Percentiles rank a stretch among this genome's conserved stretches.
Evolutionary conservation across 2,329 filamentous ascomycete genomes (phyloP).

Genomic region (Penicillium sp.): DNA sequence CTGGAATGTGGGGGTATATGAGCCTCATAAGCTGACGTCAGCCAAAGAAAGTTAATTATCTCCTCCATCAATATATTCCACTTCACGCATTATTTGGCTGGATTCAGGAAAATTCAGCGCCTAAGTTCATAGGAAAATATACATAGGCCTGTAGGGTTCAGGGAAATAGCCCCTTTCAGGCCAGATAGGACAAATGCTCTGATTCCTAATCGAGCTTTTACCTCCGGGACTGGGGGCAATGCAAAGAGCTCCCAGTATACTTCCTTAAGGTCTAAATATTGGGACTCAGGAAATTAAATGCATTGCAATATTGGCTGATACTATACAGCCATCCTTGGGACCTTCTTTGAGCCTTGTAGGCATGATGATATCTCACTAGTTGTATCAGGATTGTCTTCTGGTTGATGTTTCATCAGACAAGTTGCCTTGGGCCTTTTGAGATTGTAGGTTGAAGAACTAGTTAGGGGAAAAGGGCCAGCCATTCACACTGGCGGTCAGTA

Average conservation of each 20-base stretch:
- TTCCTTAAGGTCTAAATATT: background rate
- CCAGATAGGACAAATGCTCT: too few species aligned
- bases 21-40: background rate
- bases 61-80: background rate
- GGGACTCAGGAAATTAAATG: background rate
- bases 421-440: background rate
- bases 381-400: background rate
- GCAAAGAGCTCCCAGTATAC: too few species aligned
- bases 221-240: too few species aligned
- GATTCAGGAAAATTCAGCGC: too few species aligned
- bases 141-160: too few species aligned
- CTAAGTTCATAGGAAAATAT: too few species aligned
- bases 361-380: background rate
- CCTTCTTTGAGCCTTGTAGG: background rate
- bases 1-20: background rate
- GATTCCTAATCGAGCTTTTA: too few species aligned
- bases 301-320: background rate
- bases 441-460: background rate
- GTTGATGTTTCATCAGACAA: background rate
- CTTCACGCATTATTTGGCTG: background rate
- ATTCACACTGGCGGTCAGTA: background rate
- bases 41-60: background rate
- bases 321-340: background rate
- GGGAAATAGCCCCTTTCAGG: too few species aligned
- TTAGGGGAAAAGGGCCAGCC: background rate